A percentile compares a stretch with the other conserved stretches of the same genome.
Conservation (phyloP, 1,284 basidiomycete genomes). For the Farysia itapuensis region DNA sequence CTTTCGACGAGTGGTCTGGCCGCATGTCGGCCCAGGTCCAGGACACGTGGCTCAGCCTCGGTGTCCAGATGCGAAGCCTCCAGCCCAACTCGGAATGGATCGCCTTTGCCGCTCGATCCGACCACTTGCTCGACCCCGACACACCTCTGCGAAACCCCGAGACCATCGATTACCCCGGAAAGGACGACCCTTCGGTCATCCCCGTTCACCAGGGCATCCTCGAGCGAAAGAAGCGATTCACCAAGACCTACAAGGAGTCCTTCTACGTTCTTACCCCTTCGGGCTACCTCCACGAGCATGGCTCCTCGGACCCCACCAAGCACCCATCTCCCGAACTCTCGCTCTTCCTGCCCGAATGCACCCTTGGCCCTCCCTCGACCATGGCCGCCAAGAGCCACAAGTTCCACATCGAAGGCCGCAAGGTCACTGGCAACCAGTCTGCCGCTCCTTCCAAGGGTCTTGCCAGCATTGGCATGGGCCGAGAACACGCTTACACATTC, state of each 20-base stretch:
- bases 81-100: constrained; percentile 96
- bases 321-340: constrained; percentile 74
- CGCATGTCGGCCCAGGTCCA: constrained; percentile 80
- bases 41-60: constrained; percentile 77
- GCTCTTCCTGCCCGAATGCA: constrained; percentile 91
- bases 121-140: constrained; percentile 95
- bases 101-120: constrained; percentile 86
- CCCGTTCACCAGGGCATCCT: constrained; percentile 87
- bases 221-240: constrained; percentile 97
- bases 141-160: constrained; percentile 68
- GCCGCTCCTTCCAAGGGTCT: constrained; percentile 65
- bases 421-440: constrained; percentile 72
- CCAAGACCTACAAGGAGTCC: constrained; percentile 73
- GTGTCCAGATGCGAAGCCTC: constrained; percentile 77
- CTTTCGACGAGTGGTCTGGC: constrained; percentile 89
- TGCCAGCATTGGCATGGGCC: constrained; percentile 64
- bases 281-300: constrained; percentile 91
- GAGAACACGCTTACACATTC: constrained; percentile 81
- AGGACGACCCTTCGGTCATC: constrained; percentile 85
- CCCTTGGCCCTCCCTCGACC: constrained; percentile 86
- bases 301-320: constrained; percentile 74
- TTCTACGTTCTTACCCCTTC: constrained; percentile 94
- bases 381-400: constrained; percentile 78
- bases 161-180: constrained; percentile 82
- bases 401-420: constrained; percentile 93